Base-by-base conservation (phyloP, 2,329 filamentous ascomycete genomes). In the Pezicula radicicola region DNA sequence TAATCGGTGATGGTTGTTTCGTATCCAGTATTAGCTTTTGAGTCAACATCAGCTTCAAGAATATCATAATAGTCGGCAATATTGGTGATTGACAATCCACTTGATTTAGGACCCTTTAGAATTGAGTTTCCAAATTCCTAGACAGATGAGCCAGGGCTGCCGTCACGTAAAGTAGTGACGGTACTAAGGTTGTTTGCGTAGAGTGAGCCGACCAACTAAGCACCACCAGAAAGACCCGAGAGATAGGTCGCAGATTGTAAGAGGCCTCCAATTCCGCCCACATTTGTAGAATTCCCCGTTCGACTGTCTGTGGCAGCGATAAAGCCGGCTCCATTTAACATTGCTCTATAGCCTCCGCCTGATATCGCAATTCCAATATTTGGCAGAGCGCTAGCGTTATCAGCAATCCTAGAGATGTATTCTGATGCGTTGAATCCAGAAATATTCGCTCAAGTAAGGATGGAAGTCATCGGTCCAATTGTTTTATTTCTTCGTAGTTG, bases 311-410 rank as follows among this genome's bases (percentile, higher is more conserved):
- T 92, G 0, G 91, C 91, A 28, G 88, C 81, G 15, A 96, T 62
- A 41, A 86, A 87, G 54, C 91, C 91, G n/a, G 86, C 91, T 36
- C 89, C 91, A 64, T 88, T 93, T 73, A 92, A 75, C 73, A 95
- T 76, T n/a, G 91, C 91, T 51, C 91, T 79, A 67, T 94, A 96
- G 33, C 91, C 91, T 66, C 91, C 91, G 12, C 91, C 91, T 0
- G 89, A 94, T 41, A 88, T 75, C 9, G 91, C 89, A 56, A 96
- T 81, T n/a, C 78, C 90, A 55, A 96, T 84, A 59, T 85, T 88
- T 0, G 85, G 85, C 25, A 87, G 62, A 1, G 76, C 73, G 15
- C 77, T 76, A 1, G 72, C 73, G 67, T 88, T 86, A 54, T 73
- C 71, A 25, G 71, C 70, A 54, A 82, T 68, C 2, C 71, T 72